Conservation (phyloP, 2,329 filamentous ascomycete species). For the Trichoderma atroviride region DNA sequence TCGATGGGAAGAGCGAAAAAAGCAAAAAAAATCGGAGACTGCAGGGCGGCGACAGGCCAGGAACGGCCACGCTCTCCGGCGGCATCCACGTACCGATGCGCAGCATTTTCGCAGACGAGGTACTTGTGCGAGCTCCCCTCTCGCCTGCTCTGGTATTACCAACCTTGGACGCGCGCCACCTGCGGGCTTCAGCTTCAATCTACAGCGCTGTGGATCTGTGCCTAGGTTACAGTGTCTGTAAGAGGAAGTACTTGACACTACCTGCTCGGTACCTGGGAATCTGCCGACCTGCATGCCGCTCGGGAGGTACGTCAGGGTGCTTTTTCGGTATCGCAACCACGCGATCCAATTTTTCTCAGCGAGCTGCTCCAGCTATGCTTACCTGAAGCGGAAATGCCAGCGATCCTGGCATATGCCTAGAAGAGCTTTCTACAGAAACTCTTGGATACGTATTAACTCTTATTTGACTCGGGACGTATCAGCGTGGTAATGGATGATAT, state of each 20-base stretch:
- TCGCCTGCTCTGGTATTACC: neutral
- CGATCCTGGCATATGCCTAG: neutral
- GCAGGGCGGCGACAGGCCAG: constrained; percentile 1
- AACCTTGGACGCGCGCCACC: neutral
- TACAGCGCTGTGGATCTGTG: neutral
- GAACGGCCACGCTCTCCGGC: constrained; percentile 17
- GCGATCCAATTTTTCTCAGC: neutral
- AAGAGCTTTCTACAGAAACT: neutral
- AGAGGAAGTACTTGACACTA: constrained; percentile 9
- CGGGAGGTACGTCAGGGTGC: constrained; percentile 3
- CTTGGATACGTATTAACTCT: neutral
- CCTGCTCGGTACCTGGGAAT: constrained; percentile 1
- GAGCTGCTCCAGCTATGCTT: neutral
- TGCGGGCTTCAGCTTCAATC: constrained; percentile 4
- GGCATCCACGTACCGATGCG: neutral
- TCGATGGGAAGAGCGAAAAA: neutral
- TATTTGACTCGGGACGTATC: neutral
- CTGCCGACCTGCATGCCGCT: constrained; percentile 2
- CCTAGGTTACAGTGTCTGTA: neutral
- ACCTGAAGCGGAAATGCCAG: constrained; percentile 16
- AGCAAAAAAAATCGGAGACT: constrained; percentile 4
- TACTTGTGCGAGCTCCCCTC: neutral
- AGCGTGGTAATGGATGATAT: neutral
- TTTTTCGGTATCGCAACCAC: neutral
- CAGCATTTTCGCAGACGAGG: neutral